Evolutionary conservation across 495 filamentous ascomycete genomes (phyloP), one percentile per base, ranked within the genome.

Genomic region (Penicillium mononematosum): DNA sequence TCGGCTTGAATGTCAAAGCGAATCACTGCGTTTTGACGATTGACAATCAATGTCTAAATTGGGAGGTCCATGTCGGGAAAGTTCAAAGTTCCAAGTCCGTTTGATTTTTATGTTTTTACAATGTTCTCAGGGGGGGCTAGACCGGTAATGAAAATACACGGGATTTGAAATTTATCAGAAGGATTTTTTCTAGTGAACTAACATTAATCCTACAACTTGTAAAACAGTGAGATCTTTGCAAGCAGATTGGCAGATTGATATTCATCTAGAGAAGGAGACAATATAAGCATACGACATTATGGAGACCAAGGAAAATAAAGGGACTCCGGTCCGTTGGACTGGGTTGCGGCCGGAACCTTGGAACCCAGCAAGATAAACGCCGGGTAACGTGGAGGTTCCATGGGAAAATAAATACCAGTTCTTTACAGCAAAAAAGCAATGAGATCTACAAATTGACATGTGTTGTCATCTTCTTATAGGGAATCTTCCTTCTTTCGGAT

Each of bases 311-410:
- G 39, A 53, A 58, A 55, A 53, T 45, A 64, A 61, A 36, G 47
- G 22, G 32, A 45, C 55, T 36, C 63, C 58, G 60, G 53, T 61
- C 66, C 66, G 56, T 46, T 59, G 66, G 66, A 48, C 63, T 64
- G 65, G 63, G 58, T 47, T 55, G 48, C 44, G 44, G 44, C 38
- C 16, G 41, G 45, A 46, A 31, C 38, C 47, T 20, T 52, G 51
- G 52, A 47, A 43, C 38, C 47, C 34, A 55, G 51, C 48, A 43
- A 43, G 32, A 32, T 44, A 38, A 46, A 48, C 20, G 31, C 42
- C 50, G 55, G 59, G 53, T 59, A 65, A 65, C 57, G 59, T 56
- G 46, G 46, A 55, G 24, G 16, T 45, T 25, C 58, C 58, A 50
- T 42, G 50, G 53, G 19, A 32, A 24, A 27, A 27, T 42, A 58